These are phyloP conservation scores for Hirschioporus abietinus DNA, from an alignment of 768 basidiomycete species.

Conservation along the genomic window DNA sequence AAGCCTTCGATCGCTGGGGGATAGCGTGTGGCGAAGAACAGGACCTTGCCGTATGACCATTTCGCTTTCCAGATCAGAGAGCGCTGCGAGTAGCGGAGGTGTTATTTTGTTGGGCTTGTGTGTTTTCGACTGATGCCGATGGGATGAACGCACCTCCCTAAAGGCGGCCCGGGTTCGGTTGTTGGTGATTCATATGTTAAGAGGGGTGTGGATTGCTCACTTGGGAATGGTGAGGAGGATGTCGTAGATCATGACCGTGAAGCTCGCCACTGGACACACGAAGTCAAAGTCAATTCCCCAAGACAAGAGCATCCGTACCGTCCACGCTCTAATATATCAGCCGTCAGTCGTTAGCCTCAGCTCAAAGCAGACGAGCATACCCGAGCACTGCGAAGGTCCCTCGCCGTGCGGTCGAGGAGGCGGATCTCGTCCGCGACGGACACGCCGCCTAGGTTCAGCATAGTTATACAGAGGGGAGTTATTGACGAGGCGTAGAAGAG, in stretches of 20 bases:
- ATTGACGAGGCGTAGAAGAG: not conserved
- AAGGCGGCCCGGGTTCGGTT: no score
- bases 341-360: not conserved
- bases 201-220: not conserved
- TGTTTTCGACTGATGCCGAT: no score
- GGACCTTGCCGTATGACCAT: not conserved
- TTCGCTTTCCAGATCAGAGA: not conserved
- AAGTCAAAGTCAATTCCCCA: not conserved
- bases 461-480: not conserved
- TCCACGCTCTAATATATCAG: not conserved
- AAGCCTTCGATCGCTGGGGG: not conserved
- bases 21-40: slow-evolving; percentile 3
- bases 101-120: no score
- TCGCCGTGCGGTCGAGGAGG: not conserved
- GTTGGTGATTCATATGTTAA: no score
- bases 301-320: not conserved
- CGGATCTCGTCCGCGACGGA: not conserved
- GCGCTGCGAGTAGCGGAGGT: not conserved
- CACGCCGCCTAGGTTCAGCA: not conserved
- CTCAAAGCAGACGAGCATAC: no score
- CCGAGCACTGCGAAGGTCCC: not conserved
- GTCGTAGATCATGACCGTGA: not conserved
- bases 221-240: not conserved
- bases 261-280: not conserved
- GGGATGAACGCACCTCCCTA: not conserved